These are phyloP conservation scores for Fusarium begoniae DNA, from an alignment of 2,329 filamentous ascomycete genomes.

Conservation along the genomic window DNA sequence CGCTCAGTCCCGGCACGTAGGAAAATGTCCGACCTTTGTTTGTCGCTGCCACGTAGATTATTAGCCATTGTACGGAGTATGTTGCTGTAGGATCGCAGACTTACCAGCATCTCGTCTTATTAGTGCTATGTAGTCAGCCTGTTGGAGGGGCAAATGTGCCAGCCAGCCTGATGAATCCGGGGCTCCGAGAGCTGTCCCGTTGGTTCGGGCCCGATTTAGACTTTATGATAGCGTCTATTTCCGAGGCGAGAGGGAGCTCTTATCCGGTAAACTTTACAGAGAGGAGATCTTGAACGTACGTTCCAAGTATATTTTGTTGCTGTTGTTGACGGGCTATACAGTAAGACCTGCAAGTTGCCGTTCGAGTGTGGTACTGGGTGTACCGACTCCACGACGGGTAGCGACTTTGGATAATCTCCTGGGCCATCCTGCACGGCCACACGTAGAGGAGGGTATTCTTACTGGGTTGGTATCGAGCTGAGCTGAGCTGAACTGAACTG, in stretches of 20 bases:
- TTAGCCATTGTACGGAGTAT: background rate
- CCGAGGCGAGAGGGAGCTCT: background rate
- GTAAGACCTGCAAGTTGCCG: constrained; percentile 7
- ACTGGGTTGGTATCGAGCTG: background rate
- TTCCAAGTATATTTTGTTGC: background rate
- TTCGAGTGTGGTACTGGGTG: constrained; percentile 10
- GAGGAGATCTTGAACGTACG: background rate
- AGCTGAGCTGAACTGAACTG: background rate
- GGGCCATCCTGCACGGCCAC: constrained; percentile 1
- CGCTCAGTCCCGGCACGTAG: constrained; percentile 2
- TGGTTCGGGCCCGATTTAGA: constrained; percentile 10
- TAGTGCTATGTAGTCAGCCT: background rate
- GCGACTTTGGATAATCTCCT: constrained; percentile 15
- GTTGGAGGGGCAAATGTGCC: background rate
- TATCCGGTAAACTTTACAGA: background rate
- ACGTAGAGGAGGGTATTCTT: background rate
- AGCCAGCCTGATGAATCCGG: background rate
- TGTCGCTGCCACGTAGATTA: constrained; percentile 4
- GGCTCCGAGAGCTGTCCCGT: background rate
- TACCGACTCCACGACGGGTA: constrained; percentile 9
- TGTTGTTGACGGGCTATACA: background rate
- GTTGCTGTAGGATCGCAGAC: constrained; percentile 30
- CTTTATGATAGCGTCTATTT: constrained; percentile 8
- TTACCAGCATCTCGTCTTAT: constrained; percentile 3
- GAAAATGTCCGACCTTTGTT: constrained; percentile 32